These are phyloP conservation scores for Lyophyllum decastes DNA, from an alignment of 768 basidiomycete genomes.

Conservation along the genomic window DNA sequence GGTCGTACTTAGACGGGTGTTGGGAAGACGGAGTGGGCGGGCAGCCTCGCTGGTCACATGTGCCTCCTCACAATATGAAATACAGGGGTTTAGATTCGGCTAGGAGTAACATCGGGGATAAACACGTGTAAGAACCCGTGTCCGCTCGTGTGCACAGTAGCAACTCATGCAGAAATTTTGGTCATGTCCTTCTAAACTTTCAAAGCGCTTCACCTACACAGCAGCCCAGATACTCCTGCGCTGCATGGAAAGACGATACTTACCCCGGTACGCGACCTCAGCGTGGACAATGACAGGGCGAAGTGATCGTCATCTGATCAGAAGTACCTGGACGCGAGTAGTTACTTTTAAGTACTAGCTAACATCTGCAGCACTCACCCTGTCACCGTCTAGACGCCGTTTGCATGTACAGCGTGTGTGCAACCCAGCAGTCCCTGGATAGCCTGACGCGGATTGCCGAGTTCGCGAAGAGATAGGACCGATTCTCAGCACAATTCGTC, in stretches of 20 bases:
- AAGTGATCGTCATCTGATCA: neutral
- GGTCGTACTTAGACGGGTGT: neutral
- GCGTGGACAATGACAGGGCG: neutral
- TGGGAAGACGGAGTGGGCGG: neutral
- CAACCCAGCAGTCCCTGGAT: neutral
- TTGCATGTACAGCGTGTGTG: neutral
- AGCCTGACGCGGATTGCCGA: neutral
- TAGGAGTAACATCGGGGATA: slow-evolving; percentile 13
- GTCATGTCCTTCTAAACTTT: neutral
- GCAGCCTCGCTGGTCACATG: slow-evolving; percentile 4
- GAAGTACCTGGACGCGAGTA: neutral
- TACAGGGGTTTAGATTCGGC: neutral
- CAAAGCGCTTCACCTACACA: neutral
- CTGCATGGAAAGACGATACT: neutral
- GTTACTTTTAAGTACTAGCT: slow-evolving; percentile 1
- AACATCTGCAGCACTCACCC: neutral
- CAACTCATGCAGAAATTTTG: too few relatives aligned
- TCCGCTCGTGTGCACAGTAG: neutral
- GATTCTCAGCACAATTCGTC: neutral
- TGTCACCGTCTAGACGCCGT: neutral
- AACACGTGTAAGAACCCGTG: slow-evolving; percentile 15
- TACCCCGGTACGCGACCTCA: neutral
- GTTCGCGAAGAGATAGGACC: neutral
- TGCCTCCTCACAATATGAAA: slow-evolving; percentile 15
- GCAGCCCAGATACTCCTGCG: neutral